Conservation (phyloP, 2,329 filamentous ascomycete species). For the Salinomyces thailandicus region DNA sequence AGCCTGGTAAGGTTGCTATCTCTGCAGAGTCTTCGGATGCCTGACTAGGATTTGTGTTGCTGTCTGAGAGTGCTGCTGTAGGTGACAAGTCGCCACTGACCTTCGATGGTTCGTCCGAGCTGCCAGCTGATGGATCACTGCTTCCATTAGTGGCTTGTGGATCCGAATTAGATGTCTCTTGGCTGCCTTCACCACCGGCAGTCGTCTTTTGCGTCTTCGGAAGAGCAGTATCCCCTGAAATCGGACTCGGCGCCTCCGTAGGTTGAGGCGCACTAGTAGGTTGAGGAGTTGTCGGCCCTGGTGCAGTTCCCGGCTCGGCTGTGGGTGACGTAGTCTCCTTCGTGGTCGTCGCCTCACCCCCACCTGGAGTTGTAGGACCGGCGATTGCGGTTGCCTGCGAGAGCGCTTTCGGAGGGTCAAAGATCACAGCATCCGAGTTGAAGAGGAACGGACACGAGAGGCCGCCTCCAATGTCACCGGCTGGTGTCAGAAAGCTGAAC, state of each 20-base stretch:
- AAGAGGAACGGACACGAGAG: constrained; percentile 5
- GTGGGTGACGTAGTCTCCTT: neutral
- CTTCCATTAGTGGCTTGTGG: too few species aligned
- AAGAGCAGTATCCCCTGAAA: neutral
- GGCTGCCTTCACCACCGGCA: too few species aligned
- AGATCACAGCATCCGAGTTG: constrained; percentile 10
- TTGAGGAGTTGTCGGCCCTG: neutral
- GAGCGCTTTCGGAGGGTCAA: constrained; percentile 14
- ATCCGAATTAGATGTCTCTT: too few species aligned
- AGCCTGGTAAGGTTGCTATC: too few species aligned
- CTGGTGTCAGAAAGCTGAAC: constrained; percentile 9
- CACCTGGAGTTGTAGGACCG: neutral
- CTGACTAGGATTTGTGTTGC: too few species aligned
- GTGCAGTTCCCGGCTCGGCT: neutral
- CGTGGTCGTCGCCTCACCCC: neutral
- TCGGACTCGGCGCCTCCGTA: neutral
- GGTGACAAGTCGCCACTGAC: too few species aligned
- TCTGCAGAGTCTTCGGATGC: too few species aligned
- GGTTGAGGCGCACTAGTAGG: neutral
- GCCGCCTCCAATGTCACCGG: neutral
- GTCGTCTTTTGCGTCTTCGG: too few species aligned
- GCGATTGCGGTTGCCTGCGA: constrained; percentile 1
- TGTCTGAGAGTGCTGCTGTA: too few species aligned
- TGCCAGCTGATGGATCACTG: too few species aligned
- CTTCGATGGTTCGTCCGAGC: too few species aligned